These are phyloP conservation scores for Cercospora nicotianae DNA, from an alignment of 2,329 filamentous ascomycete species.

Conservation along the genomic window DNA sequence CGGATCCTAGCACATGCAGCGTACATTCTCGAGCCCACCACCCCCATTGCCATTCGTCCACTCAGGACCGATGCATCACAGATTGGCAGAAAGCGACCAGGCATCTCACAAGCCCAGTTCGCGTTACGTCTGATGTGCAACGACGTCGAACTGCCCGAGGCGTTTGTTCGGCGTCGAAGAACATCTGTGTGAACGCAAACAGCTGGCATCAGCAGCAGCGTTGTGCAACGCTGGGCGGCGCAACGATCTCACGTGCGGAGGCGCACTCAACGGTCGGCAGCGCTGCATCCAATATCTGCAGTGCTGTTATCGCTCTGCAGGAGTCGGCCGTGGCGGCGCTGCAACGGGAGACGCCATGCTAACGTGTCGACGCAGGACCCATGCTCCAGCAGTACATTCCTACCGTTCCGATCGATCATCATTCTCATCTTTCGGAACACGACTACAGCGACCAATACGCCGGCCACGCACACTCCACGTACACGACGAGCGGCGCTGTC, in stretches of 20 bases:
- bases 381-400: constrained; percentile 44
- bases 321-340: not conserved
- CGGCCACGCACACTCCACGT: constrained; percentile 47
- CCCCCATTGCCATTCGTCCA: constrained; percentile 9
- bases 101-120: constrained; percentile 16
- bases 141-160: constrained; percentile 4
- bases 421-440: constrained; percentile 46
- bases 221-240: constrained; percentile 33
- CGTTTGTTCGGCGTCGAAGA: constrained; percentile 7
- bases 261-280: constrained; percentile 6
- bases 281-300: constrained; percentile 12
- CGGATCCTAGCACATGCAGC: constrained; percentile 29
- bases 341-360: constrained; percentile 36
- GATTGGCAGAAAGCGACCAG: constrained; percentile 8
- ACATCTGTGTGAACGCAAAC: not conserved
- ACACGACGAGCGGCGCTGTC: constrained; percentile 44
- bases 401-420: constrained; percentile 44
- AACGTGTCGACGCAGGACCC: constrained; percentile 44
- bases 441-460: constrained; percentile 49
- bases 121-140: constrained; percentile 23
- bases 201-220: constrained; percentile 13
- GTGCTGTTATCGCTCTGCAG: constrained; percentile 20
- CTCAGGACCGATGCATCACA: not conserved
- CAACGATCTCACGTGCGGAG: constrained; percentile 25
- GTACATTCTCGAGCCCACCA: constrained; percentile 19